Evolutionary conservation across 306 rosid species (phyloP), one percentile per base, ranked within the genome.

Genomic region (Prunus padus): DNA sequence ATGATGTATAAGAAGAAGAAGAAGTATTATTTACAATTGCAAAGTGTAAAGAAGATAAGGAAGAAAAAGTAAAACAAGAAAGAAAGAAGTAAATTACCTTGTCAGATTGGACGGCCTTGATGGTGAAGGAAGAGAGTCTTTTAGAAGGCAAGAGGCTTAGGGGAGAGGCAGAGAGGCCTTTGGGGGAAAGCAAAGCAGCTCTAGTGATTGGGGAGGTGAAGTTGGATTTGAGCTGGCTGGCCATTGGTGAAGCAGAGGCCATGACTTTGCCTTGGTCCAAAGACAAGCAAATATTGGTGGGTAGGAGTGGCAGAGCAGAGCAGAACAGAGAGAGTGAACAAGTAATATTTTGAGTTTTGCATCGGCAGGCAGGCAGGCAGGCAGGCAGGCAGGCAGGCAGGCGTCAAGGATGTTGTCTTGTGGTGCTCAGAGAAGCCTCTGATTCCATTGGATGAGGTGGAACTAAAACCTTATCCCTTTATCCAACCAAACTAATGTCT

Each of bases 161-260:
- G 3, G 93, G 84, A 66, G 96, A 88, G 73, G 82, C 76, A 45
- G 88, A 82, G 75, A 90, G 89, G 49, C 93, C 96, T 83, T 79
- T 95, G 57, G 98, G 97, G 9, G 89, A 65, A 47, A 86, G 71
- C 31, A 89, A 83, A 75, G 86, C 85, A 74, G 87, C 82, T 80
- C 87, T 87, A 5, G 82, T 40, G 76, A 74, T 70, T 7, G 87
- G 83, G 11, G 96, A 84, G 65, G 88, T 86, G 86, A 95, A 95
- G 87, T 69, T 77, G 68, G 97, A 90, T 78, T 86, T 90, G 76
- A 95, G 95, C 54, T 92, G 98, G 87, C 93, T 92, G 3, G 88
- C 96, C 90, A 95, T 90, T 76, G 98, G 93, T 18, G 96, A 84
- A 74, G 92, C 86, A 42, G 91, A 80, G 67, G 97, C 93, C 97